phyloP scores from a whole-genome alignment of 768 basidiomycete species.

The Coprinellus micaceus region DNA sequence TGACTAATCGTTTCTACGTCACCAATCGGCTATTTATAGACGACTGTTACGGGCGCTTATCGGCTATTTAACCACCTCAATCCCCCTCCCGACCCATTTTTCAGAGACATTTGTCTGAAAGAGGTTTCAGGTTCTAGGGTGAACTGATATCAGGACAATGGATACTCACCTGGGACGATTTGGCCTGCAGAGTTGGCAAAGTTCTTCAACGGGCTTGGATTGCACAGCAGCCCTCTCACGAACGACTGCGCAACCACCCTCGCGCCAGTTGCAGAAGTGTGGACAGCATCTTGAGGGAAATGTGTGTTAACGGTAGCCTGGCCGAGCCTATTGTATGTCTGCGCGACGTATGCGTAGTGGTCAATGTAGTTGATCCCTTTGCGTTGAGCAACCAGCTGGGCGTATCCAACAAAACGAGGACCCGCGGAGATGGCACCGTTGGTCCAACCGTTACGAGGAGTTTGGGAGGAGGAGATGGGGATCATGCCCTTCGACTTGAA shows the following conservation, averaged over 20 bases:
- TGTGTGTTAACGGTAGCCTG: slow-evolving; percentile 34
- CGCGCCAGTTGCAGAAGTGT: slow-evolving; percentile 42
- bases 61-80: neutral
- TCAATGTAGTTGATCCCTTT: slow-evolving; percentile 41
- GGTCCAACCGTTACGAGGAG: slow-evolving; percentile 43
- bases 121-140: neutral
- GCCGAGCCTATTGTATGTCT: slow-evolving; percentile 39
- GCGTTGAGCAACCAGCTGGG: slow-evolving; percentile 32
- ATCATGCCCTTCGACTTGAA: slow-evolving; percentile 45
- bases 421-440: slow-evolving; percentile 32
- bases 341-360: slow-evolving; percentile 44
- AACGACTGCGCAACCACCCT: slow-evolving; percentile 47
- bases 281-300: slow-evolving; percentile 46
- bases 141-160: neutral
- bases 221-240: slow-evolving; percentile 42
- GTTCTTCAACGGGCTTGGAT: slow-evolving; percentile 28
- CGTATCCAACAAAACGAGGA: slow-evolving; percentile 44
- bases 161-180: slow-evolving; percentile 34
- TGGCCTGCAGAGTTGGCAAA: slow-evolving; percentile 35
- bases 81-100: neutral
- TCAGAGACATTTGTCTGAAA: slow-evolving; percentile 13
- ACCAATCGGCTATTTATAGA: slow-evolving; percentile 1
- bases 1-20: neutral
- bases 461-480: slow-evolving; percentile 45
- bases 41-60: neutral